A percentile compares a stretch with the other conserved stretches of the same genome.
phyloP scores from a whole-genome alignment of 495 filamentous ascomycete genomes.

The Polyplosphaeria fusca region DNA sequence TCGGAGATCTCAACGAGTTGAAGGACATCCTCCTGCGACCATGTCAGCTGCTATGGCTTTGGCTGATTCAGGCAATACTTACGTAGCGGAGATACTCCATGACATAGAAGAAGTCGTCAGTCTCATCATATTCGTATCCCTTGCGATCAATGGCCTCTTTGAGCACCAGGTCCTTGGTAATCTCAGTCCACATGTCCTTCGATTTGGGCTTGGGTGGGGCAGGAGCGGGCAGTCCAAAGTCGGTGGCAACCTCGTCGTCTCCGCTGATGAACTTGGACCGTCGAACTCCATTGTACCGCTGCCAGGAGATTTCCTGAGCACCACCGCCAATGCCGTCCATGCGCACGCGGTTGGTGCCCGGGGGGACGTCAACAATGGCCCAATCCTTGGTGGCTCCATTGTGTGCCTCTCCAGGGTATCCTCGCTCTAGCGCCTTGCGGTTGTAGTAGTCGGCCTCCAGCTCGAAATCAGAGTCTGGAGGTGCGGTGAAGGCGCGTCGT shows the following conservation, averaged over 20 bases:
- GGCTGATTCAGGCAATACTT: slow-evolving; percentile 42
- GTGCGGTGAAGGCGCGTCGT: slow-evolving; percentile 30
- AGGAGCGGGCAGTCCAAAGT: slow-evolving; percentile 20
- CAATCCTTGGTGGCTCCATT: slow-evolving; percentile 69
- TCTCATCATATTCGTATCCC: slow-evolving; percentile 92
- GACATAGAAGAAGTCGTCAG: slow-evolving; percentile 83
- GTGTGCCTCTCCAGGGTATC: slow-evolving; percentile 62
- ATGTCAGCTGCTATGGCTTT: slow-evolving; percentile 1
- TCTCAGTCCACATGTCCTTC: slow-evolving; percentile 89
- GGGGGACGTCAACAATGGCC: slow-evolving; percentile 75
- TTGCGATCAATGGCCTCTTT: slow-evolving; percentile 80
- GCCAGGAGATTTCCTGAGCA: slow-evolving; percentile 67
- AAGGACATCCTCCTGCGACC: slow-evolving; percentile 76
- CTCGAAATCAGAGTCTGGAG: slow-evolving; percentile 48
- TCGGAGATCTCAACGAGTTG: slow-evolving; percentile 78
- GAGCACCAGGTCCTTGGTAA: slow-evolving; percentile 88
- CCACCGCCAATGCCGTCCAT: slow-evolving; percentile 72
- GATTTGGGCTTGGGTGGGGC: slow-evolving; percentile 39
- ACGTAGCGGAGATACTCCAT: slow-evolving; percentile 88
- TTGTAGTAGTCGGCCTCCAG: slow-evolving; percentile 66
- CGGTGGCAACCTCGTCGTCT: slow-evolving; percentile 40
- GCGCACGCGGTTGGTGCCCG: slow-evolving; percentile 68
- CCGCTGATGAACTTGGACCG: slow-evolving; percentile 63
- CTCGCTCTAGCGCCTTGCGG: slow-evolving; percentile 55
- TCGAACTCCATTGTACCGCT: slow-evolving; percentile 71